Evolutionary conservation across 257 asterid genomes (phyloP), one percentile per base, ranked within the genome.

Genomic region (Capsicum chinense): DNA sequence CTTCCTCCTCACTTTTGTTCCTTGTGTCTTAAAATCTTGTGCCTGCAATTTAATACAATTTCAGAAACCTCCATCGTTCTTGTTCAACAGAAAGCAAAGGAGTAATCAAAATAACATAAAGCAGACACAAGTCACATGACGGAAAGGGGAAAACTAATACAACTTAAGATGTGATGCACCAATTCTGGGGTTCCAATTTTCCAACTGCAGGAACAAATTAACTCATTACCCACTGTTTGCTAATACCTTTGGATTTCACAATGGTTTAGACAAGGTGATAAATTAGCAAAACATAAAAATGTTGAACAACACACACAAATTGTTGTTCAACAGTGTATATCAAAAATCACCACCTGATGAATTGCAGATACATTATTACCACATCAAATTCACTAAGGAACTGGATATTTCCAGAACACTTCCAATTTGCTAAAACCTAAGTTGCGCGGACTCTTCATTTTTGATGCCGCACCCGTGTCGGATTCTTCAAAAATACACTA

Each of bases 11-110:
- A 95, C 93, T 87, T 90, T 56, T 70, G 99, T 95, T 85, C 99
- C 99, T 84, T 92, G 97, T 50, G 99, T 94, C 93, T 93, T 91
- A 86, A 95, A 95, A 90, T 95, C 99, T 87, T 95, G 99, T 35
- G 99, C 99, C 98, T 95, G 90, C 83, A 58, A 52, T 1, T 56
- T 26, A 33, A 78, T 4, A 54, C 48, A 26, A 64, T 54, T 26
- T 78, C 19, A 26, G 64, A 56, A 54, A 26, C 48, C 5, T 33
- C 16, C 0, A 5, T 78, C 7, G 33, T 52, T 52, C 63, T 14
- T 26, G 64, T 54, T 78, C 62, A 54, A 78, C 33, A 54, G 26
- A 50, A 57, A 56, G 63, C 8, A 76, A 26, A 76, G 5, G 14
- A 76, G 81, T 52, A 76, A 76, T 21, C 81, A 66, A 66, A 66